Percentiles rank a stretch among this genome's conserved stretches.
Conservation (phyloP, 2,329 filamentous ascomycete genomes). For the Cytospora piceae region DNA sequence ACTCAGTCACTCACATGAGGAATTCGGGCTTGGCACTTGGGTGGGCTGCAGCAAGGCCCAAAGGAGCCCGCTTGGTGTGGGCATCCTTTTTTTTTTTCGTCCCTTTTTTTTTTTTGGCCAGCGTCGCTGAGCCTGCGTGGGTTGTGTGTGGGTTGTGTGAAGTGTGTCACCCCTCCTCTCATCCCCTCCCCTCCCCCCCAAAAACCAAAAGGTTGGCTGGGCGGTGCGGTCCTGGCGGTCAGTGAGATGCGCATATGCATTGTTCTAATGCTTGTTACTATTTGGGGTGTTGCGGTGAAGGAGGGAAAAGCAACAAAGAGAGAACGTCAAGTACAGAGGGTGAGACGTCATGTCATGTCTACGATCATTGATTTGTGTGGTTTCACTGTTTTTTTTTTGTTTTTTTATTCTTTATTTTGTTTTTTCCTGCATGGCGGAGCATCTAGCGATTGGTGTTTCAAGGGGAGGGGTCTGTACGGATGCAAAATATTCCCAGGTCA, state of each 20-base stretch:
- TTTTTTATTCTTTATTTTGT: constrained; percentile 13
- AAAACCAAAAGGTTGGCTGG: background rate
- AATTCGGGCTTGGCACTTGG: constrained; percentile 11
- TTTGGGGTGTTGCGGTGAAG: constrained; percentile 20
- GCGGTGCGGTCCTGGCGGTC: background rate
- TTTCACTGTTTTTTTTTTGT: background rate
- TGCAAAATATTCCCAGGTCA: constrained; percentile 4
- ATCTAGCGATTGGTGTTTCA: constrained; percentile 25
- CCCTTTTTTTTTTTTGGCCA: background rate
- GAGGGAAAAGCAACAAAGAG: constrained; percentile 1
- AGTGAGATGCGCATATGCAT: constrained; percentile 1
- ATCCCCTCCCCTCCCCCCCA: background rate
- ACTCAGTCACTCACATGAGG: constrained; percentile 15
- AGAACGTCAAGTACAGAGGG: background rate
- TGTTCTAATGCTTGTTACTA: background rate
- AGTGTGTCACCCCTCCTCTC: background rate
- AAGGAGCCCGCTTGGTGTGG: constrained; percentile 23
- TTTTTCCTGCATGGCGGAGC: constrained; percentile 21
- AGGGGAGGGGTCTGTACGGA: constrained; percentile 18
- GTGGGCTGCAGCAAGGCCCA: constrained; percentile 22
- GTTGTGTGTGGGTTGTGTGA: constrained; percentile 13
- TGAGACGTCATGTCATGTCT: constrained; percentile 14
- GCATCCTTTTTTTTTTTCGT: background rate
- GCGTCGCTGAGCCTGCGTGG: background rate
- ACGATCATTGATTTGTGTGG: background rate